phyloP scores from a whole-genome alignment of 2,329 filamentous ascomycete species.

The Sphaerulina vaccinii region DNA sequence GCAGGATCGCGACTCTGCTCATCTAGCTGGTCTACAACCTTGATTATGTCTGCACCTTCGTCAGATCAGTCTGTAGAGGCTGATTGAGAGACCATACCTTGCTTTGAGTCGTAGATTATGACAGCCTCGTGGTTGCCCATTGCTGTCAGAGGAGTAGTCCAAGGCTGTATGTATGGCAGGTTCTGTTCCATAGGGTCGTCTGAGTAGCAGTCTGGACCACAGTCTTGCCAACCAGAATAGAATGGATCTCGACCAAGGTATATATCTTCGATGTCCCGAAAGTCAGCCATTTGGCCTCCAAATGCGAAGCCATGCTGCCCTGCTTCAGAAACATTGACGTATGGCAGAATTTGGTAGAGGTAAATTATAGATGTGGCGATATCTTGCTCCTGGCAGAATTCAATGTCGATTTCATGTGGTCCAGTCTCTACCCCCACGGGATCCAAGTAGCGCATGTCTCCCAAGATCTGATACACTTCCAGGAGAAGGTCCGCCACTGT shows the following conservation, averaged over 20 bases:
- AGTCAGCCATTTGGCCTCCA: slow-evolving; percentile 2
- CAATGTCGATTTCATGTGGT: slow-evolving; percentile 4
- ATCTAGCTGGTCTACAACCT: slow-evolving; percentile 2
- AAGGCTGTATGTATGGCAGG: slow-evolving; percentile 1
- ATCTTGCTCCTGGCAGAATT: neutral
- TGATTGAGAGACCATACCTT: neutral
- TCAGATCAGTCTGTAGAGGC: neutral
- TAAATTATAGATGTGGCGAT: neutral
- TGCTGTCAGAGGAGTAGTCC: neutral
- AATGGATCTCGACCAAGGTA: neutral
- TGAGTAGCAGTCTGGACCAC: neutral
- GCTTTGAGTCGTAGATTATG: neutral
- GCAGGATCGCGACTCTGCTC: slow-evolving; percentile 1
- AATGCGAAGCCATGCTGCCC: slow-evolving; percentile 1
- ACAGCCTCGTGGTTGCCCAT: slow-evolving; percentile 3
- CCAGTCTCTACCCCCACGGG: neutral
- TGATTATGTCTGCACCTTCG: neutral
- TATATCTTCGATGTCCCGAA: neutral
- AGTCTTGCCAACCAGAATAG: slow-evolving; percentile 1
- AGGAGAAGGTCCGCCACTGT: slow-evolving; percentile 3
- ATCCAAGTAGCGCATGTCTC: slow-evolving; percentile 8
- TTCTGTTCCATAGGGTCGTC: slow-evolving; percentile 6
- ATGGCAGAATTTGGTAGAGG: slow-evolving; percentile 7
- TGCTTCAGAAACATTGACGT: slow-evolving; percentile 1
- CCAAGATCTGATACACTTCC: slow-evolving; percentile 1